Evolutionary conservation across 2,329 filamentous ascomycete species (phyloP).

Genomic region (Colletotrichum acutatum): DNA sequence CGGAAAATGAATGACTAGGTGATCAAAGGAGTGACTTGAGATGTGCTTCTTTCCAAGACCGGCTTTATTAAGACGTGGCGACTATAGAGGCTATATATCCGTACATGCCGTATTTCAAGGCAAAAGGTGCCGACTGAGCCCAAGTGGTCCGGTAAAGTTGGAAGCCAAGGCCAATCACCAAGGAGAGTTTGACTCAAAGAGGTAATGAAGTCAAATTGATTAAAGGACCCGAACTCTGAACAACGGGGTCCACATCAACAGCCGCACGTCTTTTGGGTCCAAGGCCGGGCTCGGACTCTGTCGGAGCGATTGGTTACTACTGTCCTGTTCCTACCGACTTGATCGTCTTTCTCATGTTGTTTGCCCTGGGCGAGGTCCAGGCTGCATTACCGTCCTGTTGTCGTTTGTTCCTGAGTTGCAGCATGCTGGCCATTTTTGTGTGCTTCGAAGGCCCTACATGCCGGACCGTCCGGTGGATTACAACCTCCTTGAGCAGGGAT

Average conservation of each 20-base stretch:
- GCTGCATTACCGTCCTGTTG: background rate
- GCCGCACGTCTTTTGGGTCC: background rate
- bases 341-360: background rate
- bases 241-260: background rate
- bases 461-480: background rate
- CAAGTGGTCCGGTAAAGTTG: background rate
- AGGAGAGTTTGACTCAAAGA: conserved; percentile 3
- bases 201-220: conserved; percentile 33
- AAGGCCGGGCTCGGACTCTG: background rate
- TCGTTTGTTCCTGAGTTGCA: background rate
- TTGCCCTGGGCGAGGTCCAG: background rate
- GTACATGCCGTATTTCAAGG: conserved; percentile 12
- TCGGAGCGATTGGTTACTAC: no score
- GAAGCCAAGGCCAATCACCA: background rate
- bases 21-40: conserved; percentile 5
- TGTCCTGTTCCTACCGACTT: background rate
- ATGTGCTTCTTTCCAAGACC: background rate
- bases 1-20: conserved; percentile 5
- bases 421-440: background rate
- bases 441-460: background rate
- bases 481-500: conserved; percentile 4
- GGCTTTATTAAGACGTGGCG: background rate
- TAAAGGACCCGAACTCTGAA: background rate
- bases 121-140: background rate
- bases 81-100: conserved; percentile 17